Conservation (phyloP, 768 basidiomycete genomes). For the Podaxis rugospora region DNA sequence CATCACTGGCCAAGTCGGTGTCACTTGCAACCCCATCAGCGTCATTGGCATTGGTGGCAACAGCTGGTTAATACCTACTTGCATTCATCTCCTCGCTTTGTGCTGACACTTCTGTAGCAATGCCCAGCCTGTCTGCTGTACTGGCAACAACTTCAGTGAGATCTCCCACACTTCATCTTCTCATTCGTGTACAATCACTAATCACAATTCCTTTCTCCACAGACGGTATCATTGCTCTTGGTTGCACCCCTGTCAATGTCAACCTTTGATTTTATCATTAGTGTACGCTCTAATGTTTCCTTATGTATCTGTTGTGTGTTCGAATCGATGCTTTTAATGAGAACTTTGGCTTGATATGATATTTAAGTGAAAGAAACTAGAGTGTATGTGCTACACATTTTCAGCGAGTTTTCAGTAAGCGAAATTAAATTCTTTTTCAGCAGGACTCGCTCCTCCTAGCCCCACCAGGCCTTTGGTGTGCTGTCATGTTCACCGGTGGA, state of each 20-base stretch:
- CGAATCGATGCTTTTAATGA: too few relatives aligned
- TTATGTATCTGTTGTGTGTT: too few relatives aligned
- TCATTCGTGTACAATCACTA: neutral
- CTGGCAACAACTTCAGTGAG: slow-evolving; percentile 20
- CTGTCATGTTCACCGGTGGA: too few relatives aligned
- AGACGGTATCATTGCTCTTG: neutral
- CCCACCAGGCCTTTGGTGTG: too few relatives aligned
- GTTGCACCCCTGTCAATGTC: slow-evolving; percentile 21
- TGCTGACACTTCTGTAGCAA: slow-evolving; percentile 13
- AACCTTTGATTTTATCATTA: slow-evolving; percentile 6
- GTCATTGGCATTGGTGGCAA: slow-evolving; percentile 18
- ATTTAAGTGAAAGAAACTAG: too few relatives aligned
- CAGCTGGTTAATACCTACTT: slow-evolving; percentile 17
- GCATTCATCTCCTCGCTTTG: neutral
- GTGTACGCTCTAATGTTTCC: neutral
- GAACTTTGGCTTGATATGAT: too few relatives aligned
- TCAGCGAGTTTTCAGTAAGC: too few relatives aligned
- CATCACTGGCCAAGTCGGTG: slow-evolving; percentile 20
- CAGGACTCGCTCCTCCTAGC: too few relatives aligned
- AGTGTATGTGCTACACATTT: neutral
- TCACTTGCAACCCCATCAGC: slow-evolving; percentile 23
- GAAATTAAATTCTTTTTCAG: too few relatives aligned
- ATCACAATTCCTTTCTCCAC: neutral
- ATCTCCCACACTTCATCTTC: neutral
- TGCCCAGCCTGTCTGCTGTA: slow-evolving; percentile 25